phyloP scores from a whole-genome alignment of 805 yeast genomes.

The Zygoascus flipseniorum region DNA sequence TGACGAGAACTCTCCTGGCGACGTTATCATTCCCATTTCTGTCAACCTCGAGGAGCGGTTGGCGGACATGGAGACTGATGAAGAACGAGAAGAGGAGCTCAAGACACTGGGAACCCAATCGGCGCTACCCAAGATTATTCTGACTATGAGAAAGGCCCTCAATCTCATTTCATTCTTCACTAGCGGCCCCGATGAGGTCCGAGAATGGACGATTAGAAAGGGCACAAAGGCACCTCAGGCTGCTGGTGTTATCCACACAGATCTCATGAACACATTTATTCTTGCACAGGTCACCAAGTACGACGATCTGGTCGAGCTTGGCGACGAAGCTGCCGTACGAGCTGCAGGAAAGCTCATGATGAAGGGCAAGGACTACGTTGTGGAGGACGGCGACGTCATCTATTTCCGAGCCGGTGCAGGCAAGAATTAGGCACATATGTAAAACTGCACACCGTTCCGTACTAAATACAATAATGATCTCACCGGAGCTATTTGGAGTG shows the following conservation, averaged over 20 bases:
- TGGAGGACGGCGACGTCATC: constrained; percentile 90
- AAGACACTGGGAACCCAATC: constrained; percentile 65
- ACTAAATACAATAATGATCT: too few relatives aligned
- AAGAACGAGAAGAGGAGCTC: constrained; percentile 68
- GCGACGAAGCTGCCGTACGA: constrained; percentile 75
- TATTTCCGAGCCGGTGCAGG: constrained; percentile 92
- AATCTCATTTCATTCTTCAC: constrained; percentile 92
- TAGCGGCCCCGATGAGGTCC: constrained; percentile 87
- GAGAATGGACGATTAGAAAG: constrained; percentile 80
- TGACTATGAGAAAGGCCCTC: constrained; percentile 77
- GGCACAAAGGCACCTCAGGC: constrained; percentile 81
- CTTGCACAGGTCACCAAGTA: constrained; percentile 78
- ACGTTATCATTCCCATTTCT: constrained; percentile 83
- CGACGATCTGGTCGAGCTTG: constrained; percentile 62
- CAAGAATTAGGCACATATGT: constrained; percentile 40
- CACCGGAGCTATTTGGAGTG: too few relatives aligned
- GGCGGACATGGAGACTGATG: constrained; percentile 79
- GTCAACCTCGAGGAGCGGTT: constrained; percentile 89
- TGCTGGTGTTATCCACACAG: constrained; percentile 85
- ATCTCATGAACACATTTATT: constrained; percentile 71
- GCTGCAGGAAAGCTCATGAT: constrained; percentile 82
- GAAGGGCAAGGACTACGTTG: constrained; percentile 92
- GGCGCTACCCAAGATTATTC: constrained; percentile 79
- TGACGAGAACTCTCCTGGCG: constrained; percentile 79
- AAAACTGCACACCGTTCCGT: too few relatives aligned